Evolutionary conservation across 179 eudicot genomes (phyloP).

Genomic region (Drosera spatulata): DNA sequence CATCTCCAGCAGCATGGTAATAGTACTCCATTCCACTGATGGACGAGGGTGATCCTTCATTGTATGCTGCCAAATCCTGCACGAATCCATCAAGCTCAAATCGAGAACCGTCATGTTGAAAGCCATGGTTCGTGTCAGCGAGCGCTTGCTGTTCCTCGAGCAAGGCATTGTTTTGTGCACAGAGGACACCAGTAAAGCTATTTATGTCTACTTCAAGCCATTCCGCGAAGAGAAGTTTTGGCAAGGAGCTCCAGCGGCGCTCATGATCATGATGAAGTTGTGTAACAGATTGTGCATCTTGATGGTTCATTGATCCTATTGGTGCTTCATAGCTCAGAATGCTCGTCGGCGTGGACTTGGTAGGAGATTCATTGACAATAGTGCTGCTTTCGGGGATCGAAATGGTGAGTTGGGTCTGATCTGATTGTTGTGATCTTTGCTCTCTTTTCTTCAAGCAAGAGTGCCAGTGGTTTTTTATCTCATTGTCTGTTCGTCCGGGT

Average conservation of each 20-base stretch:
- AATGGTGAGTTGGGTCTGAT: conserved; percentile 5
- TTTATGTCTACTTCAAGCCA: conserved; percentile 40
- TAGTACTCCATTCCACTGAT: conserved; percentile 8
- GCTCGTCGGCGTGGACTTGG: conserved; percentile 14
- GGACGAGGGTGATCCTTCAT: conserved; percentile 14
- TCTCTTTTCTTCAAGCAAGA: conserved; percentile 56
- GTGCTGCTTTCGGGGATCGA: conserved; percentile 6
- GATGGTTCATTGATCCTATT: conserved; percentile 18
- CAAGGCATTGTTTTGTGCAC: background rate
- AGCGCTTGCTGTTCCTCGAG: background rate
- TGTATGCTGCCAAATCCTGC: conserved; percentile 9
- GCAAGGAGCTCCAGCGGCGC: conserved; percentile 13
- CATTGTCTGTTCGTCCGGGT: conserved; percentile 85
- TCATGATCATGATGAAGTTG: background rate
- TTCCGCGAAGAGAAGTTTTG: conserved; percentile 58
- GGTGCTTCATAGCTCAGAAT: conserved; percentile 21
- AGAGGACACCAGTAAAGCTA: background rate
- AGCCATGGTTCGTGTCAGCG: no score
- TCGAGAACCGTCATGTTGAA: no score
- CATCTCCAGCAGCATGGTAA: conserved; percentile 3
- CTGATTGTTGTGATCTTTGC: conserved; percentile 7
- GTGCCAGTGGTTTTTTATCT: conserved; percentile 85
- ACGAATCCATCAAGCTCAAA: conserved; percentile 9
- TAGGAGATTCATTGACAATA: conserved; percentile 5
- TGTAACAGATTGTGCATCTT: conserved; percentile 6